Base-by-base conservation (phyloP, 2,329 filamentous ascomycete genomes). In the Lachnellula occidentalis region DNA sequence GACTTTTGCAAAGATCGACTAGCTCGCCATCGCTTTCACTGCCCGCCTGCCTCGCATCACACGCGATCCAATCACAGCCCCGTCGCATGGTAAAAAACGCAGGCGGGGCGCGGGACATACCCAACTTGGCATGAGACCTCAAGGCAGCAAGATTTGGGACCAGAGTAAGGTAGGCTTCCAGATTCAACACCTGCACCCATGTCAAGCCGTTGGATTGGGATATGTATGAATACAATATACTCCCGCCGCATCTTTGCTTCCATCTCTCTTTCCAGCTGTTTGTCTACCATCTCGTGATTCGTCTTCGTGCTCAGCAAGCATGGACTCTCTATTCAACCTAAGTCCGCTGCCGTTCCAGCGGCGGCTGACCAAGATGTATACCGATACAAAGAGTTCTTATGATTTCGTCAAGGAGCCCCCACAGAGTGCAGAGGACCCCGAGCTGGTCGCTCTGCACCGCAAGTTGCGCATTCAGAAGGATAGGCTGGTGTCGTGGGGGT, bases 351-450 rank as follows among this genome's bases (percentile, higher is more conserved):
- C 81, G 48, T 78, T 84, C 56, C 81, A 83, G 68, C 77, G 80
- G 57, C 78, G 82, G 52, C 76, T 90, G 17, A 88, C 84, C 61
- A 78, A 87, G 64, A 81, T 92, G 54, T 92, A 92, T 69, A 87
- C 87, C 62, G 88, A 92, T 73, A 90, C 87, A 55, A 92, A 92
- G 68, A 87, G 83, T 63, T 88, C 85, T 24, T 87, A 82, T 67
- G 85, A 88, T 69, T 88, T 88, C 61, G 83, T 88, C 67, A 85
- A 81, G 68, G 80, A 81, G 67, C 79, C 81, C 51, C 78, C 78
- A 60, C 84, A 78, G 70, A 82, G 82, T 67, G 73, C 80, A 64
- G 75, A 86, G 66, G 78, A 85, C 67, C 86, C 87, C 22, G 86
- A 90, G 60, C 81, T 88, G 67, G 83, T 85, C 65, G 78, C 80